Percentiles rank a stretch among this genome's conserved stretches.
These are phyloP conservation scores for Teratosphaeriaceae sp. DNA, from an alignment of 2,329 filamentous ascomycete species.

Conservation along the genomic window DNA sequence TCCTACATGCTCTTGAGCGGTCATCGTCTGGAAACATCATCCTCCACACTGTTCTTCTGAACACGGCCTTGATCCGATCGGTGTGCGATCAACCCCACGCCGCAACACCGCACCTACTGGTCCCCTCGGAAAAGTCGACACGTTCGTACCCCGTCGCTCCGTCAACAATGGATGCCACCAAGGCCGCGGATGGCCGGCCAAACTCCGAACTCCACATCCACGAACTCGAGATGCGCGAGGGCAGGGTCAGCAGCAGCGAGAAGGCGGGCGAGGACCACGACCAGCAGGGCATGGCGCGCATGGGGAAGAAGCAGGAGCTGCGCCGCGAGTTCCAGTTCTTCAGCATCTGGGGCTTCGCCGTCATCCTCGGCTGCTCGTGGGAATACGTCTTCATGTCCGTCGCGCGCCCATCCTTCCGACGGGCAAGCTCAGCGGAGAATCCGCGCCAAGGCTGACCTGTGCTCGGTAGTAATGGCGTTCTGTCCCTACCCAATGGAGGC, in stretches of 20 bases:
- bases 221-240: not conserved
- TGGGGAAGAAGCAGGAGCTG: constrained; percentile 10
- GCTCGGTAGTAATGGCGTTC: constrained; percentile 1
- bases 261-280: constrained; percentile 6
- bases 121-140: no score
- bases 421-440: not conserved
- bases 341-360: constrained; percentile 8
- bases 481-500: constrained; percentile 9
- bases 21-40: no score
- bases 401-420: no score
- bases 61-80: no score
- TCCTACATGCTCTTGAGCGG: no score
- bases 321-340: constrained; percentile 10
- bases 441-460: not conserved
- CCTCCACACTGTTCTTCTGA: no score
- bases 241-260: no score
- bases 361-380: constrained; percentile 9
- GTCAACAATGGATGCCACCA: not conserved
- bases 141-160: no score
- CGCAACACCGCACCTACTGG: no score
- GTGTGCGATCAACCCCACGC: not conserved
- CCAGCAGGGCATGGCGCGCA: constrained; percentile 8
- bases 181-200: not conserved
- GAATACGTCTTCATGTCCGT: constrained; percentile 5
- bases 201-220: not conserved